Conservation (phyloP, 2,329 filamentous ascomycete species). For the Cercospora nicotianae region DNA sequence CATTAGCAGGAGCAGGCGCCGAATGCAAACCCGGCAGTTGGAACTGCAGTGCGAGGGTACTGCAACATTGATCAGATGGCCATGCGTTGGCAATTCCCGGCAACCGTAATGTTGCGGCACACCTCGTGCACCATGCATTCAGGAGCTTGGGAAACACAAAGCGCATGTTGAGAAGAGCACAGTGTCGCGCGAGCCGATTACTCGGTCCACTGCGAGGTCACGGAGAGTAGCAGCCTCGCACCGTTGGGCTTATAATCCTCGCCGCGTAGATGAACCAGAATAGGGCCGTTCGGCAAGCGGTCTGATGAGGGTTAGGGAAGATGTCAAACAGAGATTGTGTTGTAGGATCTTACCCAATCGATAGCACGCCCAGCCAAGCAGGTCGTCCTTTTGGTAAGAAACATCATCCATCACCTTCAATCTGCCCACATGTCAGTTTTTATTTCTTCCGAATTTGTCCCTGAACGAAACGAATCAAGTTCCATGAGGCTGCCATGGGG, state of each 20-base stretch:
- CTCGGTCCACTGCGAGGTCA: conserved; percentile 1
- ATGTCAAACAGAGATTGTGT: neutral
- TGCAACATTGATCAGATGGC: neutral
- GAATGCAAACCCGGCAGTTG: neutral
- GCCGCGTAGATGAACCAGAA: conserved; percentile 76
- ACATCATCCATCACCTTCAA: conserved; percentile 87
- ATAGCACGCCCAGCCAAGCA: conserved; percentile 87
- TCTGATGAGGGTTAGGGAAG: conserved; percentile 47
- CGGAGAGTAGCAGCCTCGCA: conserved; percentile 66
- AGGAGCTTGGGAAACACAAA: neutral
- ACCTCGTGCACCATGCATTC: neutral
- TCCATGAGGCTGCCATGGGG: neutral
- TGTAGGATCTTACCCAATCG: conserved; percentile 52
- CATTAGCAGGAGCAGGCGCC: neutral
- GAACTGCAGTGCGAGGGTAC: neutral
- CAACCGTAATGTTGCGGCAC: neutral
- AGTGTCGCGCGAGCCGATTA: neutral
- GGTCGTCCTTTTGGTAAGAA: conserved; percentile 67
- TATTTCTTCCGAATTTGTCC: neutral
- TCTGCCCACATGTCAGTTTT: conserved; percentile 40
- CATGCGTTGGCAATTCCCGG: neutral
- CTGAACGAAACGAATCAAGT: neutral
- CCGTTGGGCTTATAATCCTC: conserved; percentile 63
- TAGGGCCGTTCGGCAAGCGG: conserved; percentile 70
- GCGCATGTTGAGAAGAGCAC: conserved; percentile 4